Evolutionary conservation across 306 rosid species (phyloP), one percentile per base, ranked within the genome.

Genomic region (Citrullus amarus): DNA sequence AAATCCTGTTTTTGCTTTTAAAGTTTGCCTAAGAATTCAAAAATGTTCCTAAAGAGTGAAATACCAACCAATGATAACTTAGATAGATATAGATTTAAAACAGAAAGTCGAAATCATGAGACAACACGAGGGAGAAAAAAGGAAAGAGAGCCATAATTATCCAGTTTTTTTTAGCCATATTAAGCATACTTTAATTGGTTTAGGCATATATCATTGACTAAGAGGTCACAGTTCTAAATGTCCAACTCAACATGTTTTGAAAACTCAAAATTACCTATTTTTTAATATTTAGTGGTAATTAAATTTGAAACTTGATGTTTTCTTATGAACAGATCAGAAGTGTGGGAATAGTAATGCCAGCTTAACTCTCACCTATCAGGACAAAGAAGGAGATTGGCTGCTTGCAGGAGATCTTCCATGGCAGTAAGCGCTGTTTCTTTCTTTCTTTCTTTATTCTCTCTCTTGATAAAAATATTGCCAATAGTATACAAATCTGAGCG

Each of bases 351-450:
- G 41, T 61, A 67, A 56, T 38, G 84, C 74, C 76, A 75, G 74
- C 70, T 89, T 83, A 67, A 83, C 80, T 16, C 88, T 93, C 58
- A 78, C 86, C 34, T 89, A 91, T 84, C 90, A 86, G 68, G 90
- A 90, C 77, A 81, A 82, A 76, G 89, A 86, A 77, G 98, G 96
- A 61, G 84, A 91, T 53, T 88, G 96, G 96, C 79, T 82, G 81
- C 87, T 86, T 75, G 88, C 89, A 8, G 87, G 86, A 70, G 91
- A 89, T 78, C 88, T 89, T 80, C 92, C 96, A 61, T 93, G 98
- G 98, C 86, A 82, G 96, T 89, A 88, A 2, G 96, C 78, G 16
- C 20, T 18, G 0, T 71, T 15, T 48, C 75, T 15, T 14, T 46
- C 58, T 46, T 43, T 12, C 18, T 53, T 71, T 14, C 6, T 17